A percentile compares a stretch with the other conserved stretches of the same genome.
Evolutionary conservation across 768 basidiomycete genomes (phyloP).

Genomic region (Obba rivulosa): DNA sequence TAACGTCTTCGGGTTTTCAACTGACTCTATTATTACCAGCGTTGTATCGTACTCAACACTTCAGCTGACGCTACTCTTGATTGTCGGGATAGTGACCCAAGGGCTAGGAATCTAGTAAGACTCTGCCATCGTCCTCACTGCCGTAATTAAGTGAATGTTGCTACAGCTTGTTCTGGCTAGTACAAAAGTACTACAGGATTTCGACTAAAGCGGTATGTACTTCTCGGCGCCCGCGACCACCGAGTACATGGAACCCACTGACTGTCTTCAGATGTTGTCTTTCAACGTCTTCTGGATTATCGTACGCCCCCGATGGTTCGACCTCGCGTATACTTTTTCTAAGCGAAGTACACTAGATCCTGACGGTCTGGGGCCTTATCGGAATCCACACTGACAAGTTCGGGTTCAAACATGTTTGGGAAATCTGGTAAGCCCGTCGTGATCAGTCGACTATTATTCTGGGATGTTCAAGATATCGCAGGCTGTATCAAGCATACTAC

Average conservation of each 20-base stretch:
- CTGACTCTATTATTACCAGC: constrained; percentile 29
- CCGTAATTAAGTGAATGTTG: neutral
- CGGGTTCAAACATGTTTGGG: constrained; percentile 82
- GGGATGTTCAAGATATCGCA: constrained; percentile 17
- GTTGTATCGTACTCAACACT: constrained; percentile 68
- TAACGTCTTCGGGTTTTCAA: neutral
- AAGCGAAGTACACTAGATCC: constrained; percentile 27
- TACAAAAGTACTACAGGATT: constrained; percentile 59
- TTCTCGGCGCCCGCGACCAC: neutral
- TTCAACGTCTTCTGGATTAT: constrained; percentile 74
- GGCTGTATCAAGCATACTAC: constrained; percentile 67
- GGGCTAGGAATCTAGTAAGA: constrained; percentile 61
- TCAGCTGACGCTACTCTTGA: constrained; percentile 60
- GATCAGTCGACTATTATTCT: neutral
- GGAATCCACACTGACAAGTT: constrained; percentile 71
- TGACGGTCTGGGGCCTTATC: constrained; percentile 71
- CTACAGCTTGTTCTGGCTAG: constrained; percentile 60
- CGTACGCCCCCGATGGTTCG: constrained; percentile 27
- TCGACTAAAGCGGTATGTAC: constrained; percentile 55
- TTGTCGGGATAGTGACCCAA: constrained; percentile 63
- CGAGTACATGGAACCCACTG: neutral
- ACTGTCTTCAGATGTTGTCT: constrained; percentile 52
- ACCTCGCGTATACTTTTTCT: neutral
- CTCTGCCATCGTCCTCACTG: neutral
- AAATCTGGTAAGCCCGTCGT: constrained; percentile 49